These are phyloP conservation scores for Russula ochroleuca DNA, from an alignment of 768 basidiomycete genomes.

Conservation along the genomic window DNA sequence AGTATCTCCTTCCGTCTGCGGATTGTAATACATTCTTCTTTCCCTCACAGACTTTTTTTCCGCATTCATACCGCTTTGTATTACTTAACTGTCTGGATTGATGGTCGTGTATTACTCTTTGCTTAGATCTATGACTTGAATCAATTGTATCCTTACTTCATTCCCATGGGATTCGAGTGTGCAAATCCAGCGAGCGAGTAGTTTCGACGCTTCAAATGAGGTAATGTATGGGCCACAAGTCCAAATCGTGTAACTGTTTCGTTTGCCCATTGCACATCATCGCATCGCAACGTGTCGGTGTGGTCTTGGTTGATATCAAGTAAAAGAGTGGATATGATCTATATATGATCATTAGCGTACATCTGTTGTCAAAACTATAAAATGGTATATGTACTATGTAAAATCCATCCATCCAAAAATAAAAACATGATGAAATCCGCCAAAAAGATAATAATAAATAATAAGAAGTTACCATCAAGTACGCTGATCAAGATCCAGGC, in stretches of 20 bases:
- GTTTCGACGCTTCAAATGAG: too few species aligned
- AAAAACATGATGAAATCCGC: too few species aligned
- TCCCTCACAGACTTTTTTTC: background rate
- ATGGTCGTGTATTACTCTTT: background rate
- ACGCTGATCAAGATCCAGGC: conserved; percentile 18
- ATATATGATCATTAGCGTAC: conserved; percentile 2
- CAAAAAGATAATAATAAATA: background rate
- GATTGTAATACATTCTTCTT: conserved; percentile 9
- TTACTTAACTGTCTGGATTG: background rate
- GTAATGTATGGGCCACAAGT: background rate
- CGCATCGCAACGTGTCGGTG: background rate
- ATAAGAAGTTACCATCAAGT: conserved; percentile 30
- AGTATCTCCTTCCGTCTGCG: conserved; percentile 31
- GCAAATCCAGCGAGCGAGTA: background rate
- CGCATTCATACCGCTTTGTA: background rate
- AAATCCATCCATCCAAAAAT: background rate
- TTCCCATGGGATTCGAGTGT: background rate
- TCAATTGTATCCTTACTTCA: background rate
- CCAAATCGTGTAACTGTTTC: background rate
- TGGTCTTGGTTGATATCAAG: background rate
- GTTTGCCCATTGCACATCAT: too few species aligned
- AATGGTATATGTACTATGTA: background rate
- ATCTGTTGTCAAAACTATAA: background rate
- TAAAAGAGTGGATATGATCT: background rate
- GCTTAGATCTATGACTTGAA: background rate